These are phyloP conservation scores for Oryza meridionalis DNA, from an alignment of 176 grass and related monocot species.

Conservation along the genomic window DNA sequence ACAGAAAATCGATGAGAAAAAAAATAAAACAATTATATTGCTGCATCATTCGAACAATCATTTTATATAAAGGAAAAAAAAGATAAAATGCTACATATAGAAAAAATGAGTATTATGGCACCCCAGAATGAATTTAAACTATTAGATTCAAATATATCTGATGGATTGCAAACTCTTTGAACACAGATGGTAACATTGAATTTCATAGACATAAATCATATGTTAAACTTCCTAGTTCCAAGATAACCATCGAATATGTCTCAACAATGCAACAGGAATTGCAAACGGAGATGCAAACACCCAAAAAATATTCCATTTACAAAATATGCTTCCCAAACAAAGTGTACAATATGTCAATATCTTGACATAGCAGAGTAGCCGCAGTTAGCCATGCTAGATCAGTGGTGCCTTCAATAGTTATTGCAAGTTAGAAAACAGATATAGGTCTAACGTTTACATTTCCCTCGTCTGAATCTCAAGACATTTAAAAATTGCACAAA, in stretches of 20 bases:
- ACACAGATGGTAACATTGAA: not conserved
- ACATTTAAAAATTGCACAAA: slow-evolving; percentile 27
- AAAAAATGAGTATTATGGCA: slow-evolving; percentile 14
- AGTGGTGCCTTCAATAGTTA: not conserved
- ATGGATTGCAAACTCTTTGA: slow-evolving; percentile 8
- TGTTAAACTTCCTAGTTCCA: slow-evolving; percentile 2
- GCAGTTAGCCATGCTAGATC: not conserved
- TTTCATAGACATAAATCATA: not conserved
- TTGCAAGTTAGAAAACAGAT: slow-evolving; percentile 24
- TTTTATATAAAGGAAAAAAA: not conserved
- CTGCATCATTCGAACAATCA: not conserved
- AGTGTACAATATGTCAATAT: slow-evolving; percentile 1
- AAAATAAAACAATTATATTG: slow-evolving; percentile 7
- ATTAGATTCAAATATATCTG: slow-evolving; percentile 2
- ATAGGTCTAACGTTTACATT: slow-evolving; percentile 3
- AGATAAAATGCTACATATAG: not conserved
- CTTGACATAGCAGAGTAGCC: slow-evolving; percentile 16
- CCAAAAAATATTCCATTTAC: slow-evolving; percentile 23
- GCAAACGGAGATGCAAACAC: not conserved
- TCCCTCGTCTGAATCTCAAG: not conserved
- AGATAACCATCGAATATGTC: not conserved
- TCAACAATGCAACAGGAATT: not conserved
- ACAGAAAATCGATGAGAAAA: slow-evolving; percentile 14
- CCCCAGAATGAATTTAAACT: not conserved
- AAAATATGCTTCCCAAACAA: slow-evolving; percentile 27